These are phyloP conservation scores for Metschnikowia cubensis DNA, from an alignment of 805 yeast genomes.

Conservation along the genomic window DNA sequence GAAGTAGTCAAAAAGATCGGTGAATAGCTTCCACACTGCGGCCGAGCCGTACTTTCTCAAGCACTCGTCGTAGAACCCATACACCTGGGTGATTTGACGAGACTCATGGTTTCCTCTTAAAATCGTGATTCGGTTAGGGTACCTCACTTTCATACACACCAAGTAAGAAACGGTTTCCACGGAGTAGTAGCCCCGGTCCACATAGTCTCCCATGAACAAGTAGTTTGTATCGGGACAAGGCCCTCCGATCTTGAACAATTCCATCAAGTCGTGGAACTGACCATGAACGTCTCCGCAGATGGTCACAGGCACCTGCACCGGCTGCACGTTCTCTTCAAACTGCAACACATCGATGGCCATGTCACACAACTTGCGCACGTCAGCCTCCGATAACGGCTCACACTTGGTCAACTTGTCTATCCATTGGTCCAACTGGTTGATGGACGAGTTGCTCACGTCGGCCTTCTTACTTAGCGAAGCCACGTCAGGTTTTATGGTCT, in stretches of 20 bases:
- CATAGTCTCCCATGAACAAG: slow-evolving; percentile 63
- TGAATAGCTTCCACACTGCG: slow-evolving; percentile 87
- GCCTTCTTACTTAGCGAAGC: slow-evolving; percentile 31
- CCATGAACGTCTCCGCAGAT: slow-evolving; percentile 98
- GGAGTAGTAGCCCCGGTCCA: slow-evolving; percentile 85
- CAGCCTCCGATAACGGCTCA: slow-evolving; percentile 76
- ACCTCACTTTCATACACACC: slow-evolving; percentile 89
- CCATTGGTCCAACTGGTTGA: slow-evolving; percentile 82
- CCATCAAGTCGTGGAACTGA: slow-evolving; percentile 92
- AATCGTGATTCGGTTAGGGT: slow-evolving; percentile 86
- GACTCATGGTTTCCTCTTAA: slow-evolving; percentile 94
- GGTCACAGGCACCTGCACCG: slow-evolving; percentile 92
- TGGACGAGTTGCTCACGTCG: slow-evolving; percentile 34
- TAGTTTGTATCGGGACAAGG: slow-evolving; percentile 50
- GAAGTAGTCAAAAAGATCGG: slow-evolving; percentile 88
- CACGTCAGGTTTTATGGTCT: slow-evolving; percentile 27
- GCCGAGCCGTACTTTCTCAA: slow-evolving; percentile 89
- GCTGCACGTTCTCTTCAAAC: slow-evolving; percentile 91
- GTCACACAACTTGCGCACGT: slow-evolving; percentile 74
- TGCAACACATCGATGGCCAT: slow-evolving; percentile 91
- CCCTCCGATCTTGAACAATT: slow-evolving; percentile 81
- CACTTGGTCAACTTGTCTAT: slow-evolving; percentile 75
- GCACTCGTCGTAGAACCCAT: slow-evolving; percentile 95
- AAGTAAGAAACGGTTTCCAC: slow-evolving; percentile 87
- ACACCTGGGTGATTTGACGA: slow-evolving; percentile 93